Conservation (phyloP, 805 yeast genomes). For the Lipomyces anomalus region DNA sequence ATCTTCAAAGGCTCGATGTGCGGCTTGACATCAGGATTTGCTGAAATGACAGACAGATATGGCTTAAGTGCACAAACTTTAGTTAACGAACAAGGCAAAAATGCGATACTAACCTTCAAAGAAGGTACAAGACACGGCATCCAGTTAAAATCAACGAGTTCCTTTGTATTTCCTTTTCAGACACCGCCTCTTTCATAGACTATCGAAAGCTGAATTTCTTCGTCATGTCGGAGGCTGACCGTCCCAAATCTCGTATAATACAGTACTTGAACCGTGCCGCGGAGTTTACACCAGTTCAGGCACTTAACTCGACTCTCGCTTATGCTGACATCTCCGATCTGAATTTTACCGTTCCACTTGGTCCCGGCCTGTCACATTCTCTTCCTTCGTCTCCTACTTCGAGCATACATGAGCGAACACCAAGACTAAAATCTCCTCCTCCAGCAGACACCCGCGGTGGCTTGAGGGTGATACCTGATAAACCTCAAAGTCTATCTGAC, state of each 20-base stretch:
- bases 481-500: slow-evolving; percentile 4
- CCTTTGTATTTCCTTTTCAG: too few relatives aligned
- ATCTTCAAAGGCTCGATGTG: too few relatives aligned
- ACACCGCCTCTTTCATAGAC: too few relatives aligned
- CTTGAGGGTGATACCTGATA: neutral
- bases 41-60: too few relatives aligned
- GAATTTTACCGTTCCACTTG: slow-evolving; percentile 12
- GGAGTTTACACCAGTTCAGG: slow-evolving; percentile 33
- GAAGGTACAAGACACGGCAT: too few relatives aligned
- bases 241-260: slow-evolving; percentile 42
- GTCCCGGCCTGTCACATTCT: slow-evolving; percentile 3
- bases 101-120: too few relatives aligned
- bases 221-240: slow-evolving; percentile 32
- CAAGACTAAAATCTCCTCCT: neutral
- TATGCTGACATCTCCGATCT: slow-evolving; percentile 48
- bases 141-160: too few relatives aligned
- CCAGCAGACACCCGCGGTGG: neutral
- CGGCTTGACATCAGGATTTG: too few relatives aligned
- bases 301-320: slow-evolving; percentile 36
- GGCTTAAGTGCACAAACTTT: too few relatives aligned
- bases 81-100: too few relatives aligned
- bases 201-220: too few relatives aligned
- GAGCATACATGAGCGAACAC: neutral
- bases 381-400: slow-evolving; percentile 1
- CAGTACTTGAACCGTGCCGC: slow-evolving; percentile 39